These are phyloP conservation scores for Botryotinia convoluta DNA, from an alignment of 2,329 filamentous ascomycete genomes.

Conservation along the genomic window DNA sequence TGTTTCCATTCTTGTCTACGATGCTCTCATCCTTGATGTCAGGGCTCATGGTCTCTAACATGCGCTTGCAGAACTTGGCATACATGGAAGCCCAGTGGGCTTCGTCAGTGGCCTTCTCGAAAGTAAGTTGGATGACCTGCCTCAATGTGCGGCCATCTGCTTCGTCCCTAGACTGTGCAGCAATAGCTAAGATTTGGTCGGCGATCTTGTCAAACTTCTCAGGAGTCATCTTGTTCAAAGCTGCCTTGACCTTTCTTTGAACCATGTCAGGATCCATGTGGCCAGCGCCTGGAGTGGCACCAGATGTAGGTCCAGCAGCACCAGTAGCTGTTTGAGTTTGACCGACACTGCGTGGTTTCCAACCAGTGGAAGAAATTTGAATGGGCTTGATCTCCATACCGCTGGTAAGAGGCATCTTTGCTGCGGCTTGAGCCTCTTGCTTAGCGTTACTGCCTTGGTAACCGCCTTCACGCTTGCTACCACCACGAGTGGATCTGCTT, in stretches of 20 bases:
- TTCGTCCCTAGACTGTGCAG: conserved; percentile 93
- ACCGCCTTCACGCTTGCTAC: conserved; percentile 58
- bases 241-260: conserved; percentile 97
- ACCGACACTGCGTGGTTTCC: conserved; percentile 79
- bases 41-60: conserved; percentile 91
- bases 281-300: conserved; percentile 46
- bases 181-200: conserved; percentile 88
- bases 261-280: conserved; percentile 88
- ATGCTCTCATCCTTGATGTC: conserved; percentile 96
- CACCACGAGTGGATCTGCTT: conserved; percentile 59
- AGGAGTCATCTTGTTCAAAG: conserved; percentile 99
- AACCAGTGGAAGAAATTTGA: conserved; percentile 68
- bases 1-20: conserved; percentile 81
- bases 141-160: conserved; percentile 89
- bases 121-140: conserved; percentile 97
- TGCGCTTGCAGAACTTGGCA: conserved; percentile 95
- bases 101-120: conserved; percentile 98
- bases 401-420: conserved; percentile 88
- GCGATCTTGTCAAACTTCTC: conserved; percentile 98
- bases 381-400: conserved; percentile 81
- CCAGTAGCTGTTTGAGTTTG: conserved; percentile 41
- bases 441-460: conserved; percentile 45
- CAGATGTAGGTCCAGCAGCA: conserved; percentile 44
- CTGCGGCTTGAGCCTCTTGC: conserved; percentile 68
- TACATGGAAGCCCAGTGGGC: conserved; percentile 99